These are phyloP conservation scores for Rubia occidens DNA, from an alignment of 305 asterid genomes.

Conservation along the genomic window DNA sequence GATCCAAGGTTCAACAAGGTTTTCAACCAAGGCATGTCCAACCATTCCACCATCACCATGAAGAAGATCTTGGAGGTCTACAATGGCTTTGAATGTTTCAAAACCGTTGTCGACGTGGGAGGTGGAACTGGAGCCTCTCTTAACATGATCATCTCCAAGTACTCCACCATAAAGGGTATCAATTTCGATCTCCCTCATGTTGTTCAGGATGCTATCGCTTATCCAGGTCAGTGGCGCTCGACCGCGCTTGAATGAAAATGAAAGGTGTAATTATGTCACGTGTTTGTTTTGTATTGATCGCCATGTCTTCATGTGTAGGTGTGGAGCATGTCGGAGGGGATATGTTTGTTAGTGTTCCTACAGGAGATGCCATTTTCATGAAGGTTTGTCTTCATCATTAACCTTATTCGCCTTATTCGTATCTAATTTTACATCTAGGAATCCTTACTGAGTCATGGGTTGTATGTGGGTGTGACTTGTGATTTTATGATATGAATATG, in stretches of 20 bases:
- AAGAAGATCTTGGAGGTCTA: constrained; percentile 26
- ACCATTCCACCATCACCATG: constrained; percentile 20
- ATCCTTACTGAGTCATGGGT: too few species aligned
- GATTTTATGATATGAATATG: too few species aligned
- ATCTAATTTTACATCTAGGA: too few species aligned
- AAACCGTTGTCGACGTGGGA: constrained; percentile 25
- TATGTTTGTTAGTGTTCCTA: constrained; percentile 28
- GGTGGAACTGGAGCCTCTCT: constrained; percentile 28
- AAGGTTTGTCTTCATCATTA: constrained; percentile 6
- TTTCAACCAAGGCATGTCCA: constrained; percentile 29
- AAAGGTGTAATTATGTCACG: too few species aligned
- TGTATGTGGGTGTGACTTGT: too few species aligned
- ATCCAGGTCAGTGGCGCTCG: constrained; percentile 7
- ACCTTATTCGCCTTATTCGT: too few species aligned
- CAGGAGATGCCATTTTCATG: constrained; percentile 27
- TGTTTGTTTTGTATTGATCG: too few species aligned
- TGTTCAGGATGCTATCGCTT: constrained; percentile 21
- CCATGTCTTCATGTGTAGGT: neutral
- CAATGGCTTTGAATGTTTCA: constrained; percentile 25
- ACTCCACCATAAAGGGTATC: constrained; percentile 22
- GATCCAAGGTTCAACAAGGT: constrained; percentile 25
- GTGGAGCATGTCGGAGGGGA: constrained; percentile 30
- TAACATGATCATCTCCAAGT: constrained; percentile 18
- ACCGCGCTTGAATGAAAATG: too few species aligned
- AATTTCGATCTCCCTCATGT: constrained; percentile 27